phyloP scores from a whole-genome alignment of 1,139 yeast genomes.

The Taphrina communis region DNA sequence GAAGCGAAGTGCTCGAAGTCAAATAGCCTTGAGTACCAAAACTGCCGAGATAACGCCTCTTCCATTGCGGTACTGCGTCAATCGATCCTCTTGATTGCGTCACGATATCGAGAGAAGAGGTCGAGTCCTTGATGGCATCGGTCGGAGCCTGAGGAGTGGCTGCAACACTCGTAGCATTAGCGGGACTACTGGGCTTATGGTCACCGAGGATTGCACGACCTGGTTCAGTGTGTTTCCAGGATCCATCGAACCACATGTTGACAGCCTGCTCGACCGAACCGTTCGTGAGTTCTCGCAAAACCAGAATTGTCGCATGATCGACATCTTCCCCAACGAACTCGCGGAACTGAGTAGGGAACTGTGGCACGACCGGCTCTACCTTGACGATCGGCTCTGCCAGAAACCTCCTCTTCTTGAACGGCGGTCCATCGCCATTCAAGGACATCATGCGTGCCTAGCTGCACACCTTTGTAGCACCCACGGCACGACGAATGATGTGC shows the following conservation, averaged over 20 bases:
- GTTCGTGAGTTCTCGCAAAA: slow-evolving; percentile 44
- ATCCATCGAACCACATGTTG: slow-evolving; percentile 46
- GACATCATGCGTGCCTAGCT: slow-evolving; percentile 15
- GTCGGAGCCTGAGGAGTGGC: not conserved
- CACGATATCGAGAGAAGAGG: not conserved
- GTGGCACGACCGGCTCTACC: slow-evolving; percentile 7
- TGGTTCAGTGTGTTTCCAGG: slow-evolving; percentile 26
- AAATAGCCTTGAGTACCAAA: slow-evolving; percentile 76
- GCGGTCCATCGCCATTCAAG: slow-evolving; percentile 23
- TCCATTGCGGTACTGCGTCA: slow-evolving; percentile 45
- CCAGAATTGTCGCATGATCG: slow-evolving; percentile 10
- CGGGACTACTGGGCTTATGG: not conserved
- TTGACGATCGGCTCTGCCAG: slow-evolving; percentile 24
- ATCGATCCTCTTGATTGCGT: not conserved
- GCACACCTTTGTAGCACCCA: too few species aligned
- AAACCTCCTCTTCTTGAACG: slow-evolving; percentile 38
- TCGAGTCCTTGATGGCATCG: not conserved
- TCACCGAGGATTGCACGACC: slow-evolving; percentile 7
- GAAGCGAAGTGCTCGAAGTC: slow-evolving; percentile 70
- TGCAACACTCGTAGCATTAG: too few species aligned
- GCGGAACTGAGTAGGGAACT: not conserved
- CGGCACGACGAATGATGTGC: too few species aligned
- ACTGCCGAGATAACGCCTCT: slow-evolving; percentile 65
- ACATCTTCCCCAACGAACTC: slow-evolving; percentile 20
- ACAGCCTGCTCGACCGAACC: slow-evolving; percentile 50